phyloP scores from a whole-genome alignment of 2,329 filamentous ascomycete species.

The Sporothrix pseudoabietina region DNA sequence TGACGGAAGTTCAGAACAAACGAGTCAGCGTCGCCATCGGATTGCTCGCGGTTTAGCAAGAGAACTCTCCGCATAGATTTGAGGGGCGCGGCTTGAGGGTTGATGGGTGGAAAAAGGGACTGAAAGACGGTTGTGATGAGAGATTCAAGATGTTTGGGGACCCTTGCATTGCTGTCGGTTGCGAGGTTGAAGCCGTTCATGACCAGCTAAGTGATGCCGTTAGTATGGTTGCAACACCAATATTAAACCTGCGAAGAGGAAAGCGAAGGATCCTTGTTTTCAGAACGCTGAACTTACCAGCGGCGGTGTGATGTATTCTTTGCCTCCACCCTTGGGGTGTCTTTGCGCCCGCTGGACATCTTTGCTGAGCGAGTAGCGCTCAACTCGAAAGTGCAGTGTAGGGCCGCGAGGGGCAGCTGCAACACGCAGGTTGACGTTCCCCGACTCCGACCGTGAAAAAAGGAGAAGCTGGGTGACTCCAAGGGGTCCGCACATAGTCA shows the following conservation, averaged over 20 bases:
- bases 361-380: constrained; percentile 91
- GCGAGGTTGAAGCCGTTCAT: constrained; percentile 94
- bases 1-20: constrained; percentile 89
- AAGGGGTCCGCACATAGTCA: constrained; percentile 90
- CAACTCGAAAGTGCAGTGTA: constrained; percentile 90
- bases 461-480: constrained; percentile 91
- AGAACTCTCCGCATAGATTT: constrained; percentile 91
- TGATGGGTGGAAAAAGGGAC: constrained; percentile 93
- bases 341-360: constrained; percentile 84
- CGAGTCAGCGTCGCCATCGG: constrained; percentile 61
- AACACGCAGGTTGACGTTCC: constrained; percentile 90
- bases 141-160: constrained; percentile 92
- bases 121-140: constrained; percentile 94
- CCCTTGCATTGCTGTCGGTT: constrained; percentile 62
- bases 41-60: constrained; percentile 78
- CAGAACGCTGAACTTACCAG: constrained; percentile 55
- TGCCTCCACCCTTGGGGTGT: constrained; percentile 77
- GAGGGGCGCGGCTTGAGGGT: constrained; percentile 84
- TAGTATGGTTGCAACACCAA: constrained; percentile 32
- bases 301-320: constrained; percentile 83
- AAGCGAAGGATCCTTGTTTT: too few relatives aligned
- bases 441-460: constrained; percentile 84
- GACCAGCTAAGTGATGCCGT: constrained; percentile 63
- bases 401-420: constrained; percentile 87
- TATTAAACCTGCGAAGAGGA: too few relatives aligned